Percentiles rank a stretch among this genome's conserved stretches.
phyloP scores from a whole-genome alignment of 140 eudicot species.

The Cichorium intybus region DNA sequence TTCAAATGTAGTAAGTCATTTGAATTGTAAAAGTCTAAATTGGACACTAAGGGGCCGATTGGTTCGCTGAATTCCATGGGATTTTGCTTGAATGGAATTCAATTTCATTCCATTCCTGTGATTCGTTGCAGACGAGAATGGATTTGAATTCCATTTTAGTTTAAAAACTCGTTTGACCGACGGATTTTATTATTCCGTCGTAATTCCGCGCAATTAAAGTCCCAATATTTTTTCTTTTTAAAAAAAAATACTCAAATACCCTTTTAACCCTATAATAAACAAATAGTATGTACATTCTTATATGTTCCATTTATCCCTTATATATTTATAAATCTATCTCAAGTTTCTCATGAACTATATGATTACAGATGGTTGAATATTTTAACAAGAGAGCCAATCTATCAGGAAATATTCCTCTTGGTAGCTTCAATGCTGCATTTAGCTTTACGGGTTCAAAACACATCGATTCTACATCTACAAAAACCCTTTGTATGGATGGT shows the following conservation, averaged over 20 bases:
- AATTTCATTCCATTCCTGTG: background rate
- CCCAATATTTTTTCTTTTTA: too few species aligned
- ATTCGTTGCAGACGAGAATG: too few species aligned
- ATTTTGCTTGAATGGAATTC: background rate
- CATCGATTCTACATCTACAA: slow-evolving; percentile 63
- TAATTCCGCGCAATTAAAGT: too few species aligned
- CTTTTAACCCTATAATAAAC: background rate
- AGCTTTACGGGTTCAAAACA: slow-evolving; percentile 73
- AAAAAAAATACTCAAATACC: too few species aligned
- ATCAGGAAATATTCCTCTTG: slow-evolving; percentile 65
- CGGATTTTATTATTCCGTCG: too few species aligned
- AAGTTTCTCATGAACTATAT: background rate
- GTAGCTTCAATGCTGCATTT: slow-evolving; percentile 87
- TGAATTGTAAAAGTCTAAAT: background rate
- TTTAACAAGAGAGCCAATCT: slow-evolving; percentile 71
- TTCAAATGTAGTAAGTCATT: background rate
- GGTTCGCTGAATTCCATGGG: background rate
- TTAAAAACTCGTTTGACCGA: too few species aligned
- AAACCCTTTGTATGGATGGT: slow-evolving; percentile 77
- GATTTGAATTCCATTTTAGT: too few species aligned
- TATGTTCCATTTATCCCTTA: background rate
- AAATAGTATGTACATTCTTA: background rate
- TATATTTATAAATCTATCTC: background rate
- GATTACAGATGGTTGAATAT: slow-evolving; percentile 83
- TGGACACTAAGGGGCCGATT: background rate